phyloP scores from a whole-genome alignment of 164 flowering plant species.

The Umbellularia californica region DNA sequence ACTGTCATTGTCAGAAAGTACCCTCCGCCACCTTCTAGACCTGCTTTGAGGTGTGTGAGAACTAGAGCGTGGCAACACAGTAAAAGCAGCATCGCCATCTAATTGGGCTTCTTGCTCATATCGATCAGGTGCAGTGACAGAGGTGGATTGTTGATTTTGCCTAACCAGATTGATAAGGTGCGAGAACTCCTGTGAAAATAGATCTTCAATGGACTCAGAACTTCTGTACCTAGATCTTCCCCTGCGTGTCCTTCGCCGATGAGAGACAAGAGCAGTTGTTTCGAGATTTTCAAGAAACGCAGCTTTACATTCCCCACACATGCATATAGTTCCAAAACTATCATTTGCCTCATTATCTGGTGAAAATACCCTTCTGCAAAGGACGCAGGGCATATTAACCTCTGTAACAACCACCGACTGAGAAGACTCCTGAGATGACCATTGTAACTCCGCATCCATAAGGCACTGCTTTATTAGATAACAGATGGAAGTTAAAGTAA shows the following conservation, averaged over 20 bases:
- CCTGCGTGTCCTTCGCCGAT: slow-evolving; percentile 29
- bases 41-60: slow-evolving; percentile 61
- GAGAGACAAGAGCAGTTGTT: slow-evolving; percentile 27
- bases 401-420: slow-evolving; percentile 17
- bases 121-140: slow-evolving; percentile 18
- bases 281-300: slow-evolving; percentile 53
- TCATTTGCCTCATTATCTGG: slow-evolving; percentile 33
- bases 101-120: slow-evolving; percentile 24
- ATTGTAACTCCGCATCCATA: slow-evolving; percentile 42
- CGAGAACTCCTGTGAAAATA: slow-evolving; percentile 59
- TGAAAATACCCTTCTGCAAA: slow-evolving; percentile 46
- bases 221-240: slow-evolving; percentile 43
- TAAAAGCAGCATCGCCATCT: slow-evolving; percentile 25
- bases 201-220: slow-evolving; percentile 62
- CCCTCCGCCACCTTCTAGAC: slow-evolving; percentile 66
- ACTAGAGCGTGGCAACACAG: slow-evolving; percentile 35
- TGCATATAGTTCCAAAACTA: slow-evolving; percentile 29
- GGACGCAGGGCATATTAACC: slow-evolving; percentile 32
- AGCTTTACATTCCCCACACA: slow-evolving; percentile 75
- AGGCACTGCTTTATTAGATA: not conserved
- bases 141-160: slow-evolving; percentile 35
- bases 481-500: not conserved
- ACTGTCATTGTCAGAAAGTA: slow-evolving; percentile 70
- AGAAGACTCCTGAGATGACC: slow-evolving; percentile 22
- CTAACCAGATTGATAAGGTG: slow-evolving; percentile 48